Evolutionary conservation across 805 yeast species (phyloP), one percentile per base, ranked within the genome.

Genomic region (Danielia reshetovae): DNA sequence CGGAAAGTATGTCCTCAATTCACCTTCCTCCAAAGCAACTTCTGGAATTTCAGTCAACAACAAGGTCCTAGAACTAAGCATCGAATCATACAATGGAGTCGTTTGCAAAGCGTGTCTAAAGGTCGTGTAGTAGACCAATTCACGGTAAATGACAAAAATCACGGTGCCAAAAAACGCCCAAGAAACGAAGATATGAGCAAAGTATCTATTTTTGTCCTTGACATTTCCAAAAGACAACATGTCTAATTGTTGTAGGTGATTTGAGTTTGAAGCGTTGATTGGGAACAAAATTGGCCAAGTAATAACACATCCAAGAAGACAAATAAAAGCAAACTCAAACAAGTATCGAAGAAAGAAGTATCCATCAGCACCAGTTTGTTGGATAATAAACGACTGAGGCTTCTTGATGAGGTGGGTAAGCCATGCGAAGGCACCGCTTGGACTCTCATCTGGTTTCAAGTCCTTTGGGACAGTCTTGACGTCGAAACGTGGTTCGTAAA

Each of bases 31-130:
- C 15, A 68, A 60, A 28, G 65, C 58, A 1, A 57, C 62, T 4
- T 70, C 64, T 4, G 84, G 79, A 29, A 87, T 61, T 42, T 84
- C 85, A 15, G 86, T 79, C 41, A 89, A 62, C 34, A 88, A 68
- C 37, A 89, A 60, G 2, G 95, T 84, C 52, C 84, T 74, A 3
- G 88, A 77, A 12, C 85, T 75, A 24, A 80, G 62, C 43, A 82
- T 52, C 1, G 86, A 79, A 50, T 83, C 82, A 49, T 81, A 81
- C 41, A 77, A 60, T 11, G 93, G 90, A 19, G 86, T 75, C 23
- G 85, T 72, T 60, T 82, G 88, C 26, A 78, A 46, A 16, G 81
- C 81, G 45, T 85, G 93, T 68, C 88, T 77, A 47, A 81, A 76
- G 7, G 84, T 70, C 19, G 75, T 69, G 56, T 84, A 85, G 59